These are phyloP conservation scores for Evansstolkia leycettana DNA, from an alignment of 495 filamentous ascomycete species.

Conservation along the genomic window DNA sequence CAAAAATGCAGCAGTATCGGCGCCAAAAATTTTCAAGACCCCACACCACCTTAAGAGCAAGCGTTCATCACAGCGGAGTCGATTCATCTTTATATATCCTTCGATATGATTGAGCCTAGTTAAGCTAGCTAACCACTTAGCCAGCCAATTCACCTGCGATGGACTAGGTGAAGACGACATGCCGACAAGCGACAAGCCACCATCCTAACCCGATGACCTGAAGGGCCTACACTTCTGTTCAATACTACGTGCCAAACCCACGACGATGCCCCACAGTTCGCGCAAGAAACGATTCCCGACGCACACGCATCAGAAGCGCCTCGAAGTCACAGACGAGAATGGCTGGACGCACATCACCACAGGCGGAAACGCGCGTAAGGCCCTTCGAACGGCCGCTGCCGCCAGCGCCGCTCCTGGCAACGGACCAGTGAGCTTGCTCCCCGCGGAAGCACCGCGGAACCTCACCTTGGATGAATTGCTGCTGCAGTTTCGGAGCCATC, in stretches of 20 bases:
- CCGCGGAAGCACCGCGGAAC: slow-evolving; percentile 19
- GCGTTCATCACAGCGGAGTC: too few species aligned
- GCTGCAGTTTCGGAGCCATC: slow-evolving; percentile 17
- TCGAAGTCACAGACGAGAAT: slow-evolving; percentile 32
- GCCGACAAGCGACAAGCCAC: too few species aligned
- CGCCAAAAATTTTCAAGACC: too few species aligned
- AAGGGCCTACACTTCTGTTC: too few species aligned
- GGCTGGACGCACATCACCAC: slow-evolving; percentile 47
- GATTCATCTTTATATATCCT: too few species aligned
- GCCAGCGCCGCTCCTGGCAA: neutral
- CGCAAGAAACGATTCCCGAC: slow-evolving; percentile 22
- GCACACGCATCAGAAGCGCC: slow-evolving; percentile 31
- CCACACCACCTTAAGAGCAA: too few species aligned
- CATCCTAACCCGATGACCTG: too few species aligned
- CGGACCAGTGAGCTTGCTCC: slow-evolving; percentile 1
- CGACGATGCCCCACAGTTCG: slow-evolving; percentile 35
- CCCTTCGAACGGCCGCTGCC: neutral
- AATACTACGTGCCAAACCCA: slow-evolving; percentile 39
- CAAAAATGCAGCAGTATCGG: too few species aligned
- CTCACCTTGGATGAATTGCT: slow-evolving; percentile 28
- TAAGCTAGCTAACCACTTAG: too few species aligned
- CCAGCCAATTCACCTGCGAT: too few species aligned
- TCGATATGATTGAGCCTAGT: too few species aligned
- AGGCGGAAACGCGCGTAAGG: slow-evolving; percentile 13
- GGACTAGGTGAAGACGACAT: too few species aligned